Evolutionary conservation across 805 yeast species (phyloP), one percentile per base, ranked within the genome.

Genomic region (Cyberlindnera veronae): DNA sequence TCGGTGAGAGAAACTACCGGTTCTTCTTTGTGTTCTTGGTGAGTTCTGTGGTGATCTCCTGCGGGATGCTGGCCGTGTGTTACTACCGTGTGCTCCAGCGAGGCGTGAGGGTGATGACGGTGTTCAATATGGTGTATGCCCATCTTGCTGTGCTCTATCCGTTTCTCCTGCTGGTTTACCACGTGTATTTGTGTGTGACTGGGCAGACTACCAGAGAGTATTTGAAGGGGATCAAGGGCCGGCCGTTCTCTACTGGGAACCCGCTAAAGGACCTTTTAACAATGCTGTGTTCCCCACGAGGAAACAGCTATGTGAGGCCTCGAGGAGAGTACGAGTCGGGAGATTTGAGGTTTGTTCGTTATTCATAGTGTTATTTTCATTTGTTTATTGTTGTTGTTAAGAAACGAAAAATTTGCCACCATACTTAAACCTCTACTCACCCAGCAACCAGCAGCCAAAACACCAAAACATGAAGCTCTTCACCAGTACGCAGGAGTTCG

Each of bases 161-260:
- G 2, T 33, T 68, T 0, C 45, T 77, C 19, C 58, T 86, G 13
- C 54, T 82, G 15, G 30, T 61, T 0, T 73, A 71, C 48, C 95
- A 86, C 51, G 27, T 76, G 1, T 72, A 66, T 36, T 58, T 85
- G 36, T 74, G 78, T 0, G 54, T 74, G 1, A 69, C 75, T 7
- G 81, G 80, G 34, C 69, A 81, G 46, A 81, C 90, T 8, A 85
- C 95, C 6, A 68, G 89, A 46, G 95, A 86, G 50, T 85, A 72
- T 53, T 62, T 86, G 36, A 74, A 73, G 51, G 60, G 17, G 26
- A 24, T 23, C 31, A 49, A 50, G 22, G 11, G 24, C n/a, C 67
- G 65, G 36, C 69, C 72, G 5, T 74, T 55, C 54, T 67, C 65
- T 39, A 53, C 58, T 8, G 62, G 57, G 4, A 59, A 57, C 11